Base-by-base conservation (phyloP, 306 rosid species). In the Vigna unguiculata region DNA sequence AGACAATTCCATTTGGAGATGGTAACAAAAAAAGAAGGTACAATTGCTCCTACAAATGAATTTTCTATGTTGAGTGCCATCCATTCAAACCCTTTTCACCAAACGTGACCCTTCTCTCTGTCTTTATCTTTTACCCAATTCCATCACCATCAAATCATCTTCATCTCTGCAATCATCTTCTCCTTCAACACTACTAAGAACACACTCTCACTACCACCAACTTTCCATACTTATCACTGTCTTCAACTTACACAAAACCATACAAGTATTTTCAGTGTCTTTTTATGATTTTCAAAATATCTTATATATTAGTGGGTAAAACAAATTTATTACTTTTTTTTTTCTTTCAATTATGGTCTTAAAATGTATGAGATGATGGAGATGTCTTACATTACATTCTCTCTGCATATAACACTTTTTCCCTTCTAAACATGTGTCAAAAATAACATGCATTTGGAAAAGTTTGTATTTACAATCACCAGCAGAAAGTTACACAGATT, bases 391-490 rank as follows among this genome's bases (percentile, higher is more conserved):
- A 51, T 51, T 9, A n/a, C 32, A 28, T 28, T 28, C 32, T 28
- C 6, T 8, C 15, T 20, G 13, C 30, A 54, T 20, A 21, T 9
- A 2, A 6, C 1, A 22, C n/a, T 4, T 55, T 15, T 60, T 60
- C 13, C 16, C 67, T 30, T 60, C 13, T 13, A 22, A 45, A 21
- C 7, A 66, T 43, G 54, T 24, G 46, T 14, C 6, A 21, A 32
- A 46, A 61, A 24, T 13, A 36, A 72, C 13, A 21, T 43, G 32
- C 51, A 68, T 21, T 47, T 57, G 73, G n/a, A 78, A 77, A 72
- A 21, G 51, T 59, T 49, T 71, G 49, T 74, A 88, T 82, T 69
- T 88, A 88, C 93, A 82, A 25, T 14, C 30, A 21, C 47, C 16
- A 7, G 46, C 28, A 67, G 57, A 32, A 51, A 61, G 69, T 46